A percentile compares a stretch with the other conserved stretches of the same genome.
These are phyloP conservation scores for Anisodus acutangulus DNA, from an alignment of 257 asterid genomes.

Conservation along the genomic window DNA sequence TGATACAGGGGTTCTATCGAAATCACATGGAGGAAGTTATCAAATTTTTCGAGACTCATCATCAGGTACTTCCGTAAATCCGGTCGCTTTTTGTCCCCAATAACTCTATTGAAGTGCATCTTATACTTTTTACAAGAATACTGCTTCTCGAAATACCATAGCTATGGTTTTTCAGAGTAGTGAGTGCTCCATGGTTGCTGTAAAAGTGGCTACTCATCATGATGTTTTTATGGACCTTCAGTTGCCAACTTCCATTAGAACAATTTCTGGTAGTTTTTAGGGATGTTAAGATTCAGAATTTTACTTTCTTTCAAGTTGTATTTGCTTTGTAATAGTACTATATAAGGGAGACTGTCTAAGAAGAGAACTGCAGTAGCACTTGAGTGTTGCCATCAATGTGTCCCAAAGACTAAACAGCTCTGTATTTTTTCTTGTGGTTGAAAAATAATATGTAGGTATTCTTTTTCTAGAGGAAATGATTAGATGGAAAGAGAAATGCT, in stretches of 20 bases:
- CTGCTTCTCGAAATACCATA: background rate
- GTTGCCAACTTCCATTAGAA: conserved; percentile 1
- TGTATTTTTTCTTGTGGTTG: background rate
- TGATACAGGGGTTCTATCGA: conserved; percentile 81
- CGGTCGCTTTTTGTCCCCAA: background rate
- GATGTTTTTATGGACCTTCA: conserved; percentile 1
- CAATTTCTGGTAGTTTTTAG: background rate
- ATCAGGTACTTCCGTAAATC: conserved; percentile 55
- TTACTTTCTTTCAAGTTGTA: background rate
- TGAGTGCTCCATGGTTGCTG: background rate
- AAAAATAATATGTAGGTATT: conserved; percentile 1
- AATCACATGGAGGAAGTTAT: conserved; percentile 99
- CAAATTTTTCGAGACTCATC: conserved; percentile 95
- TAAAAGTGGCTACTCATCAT: conserved; percentile 1
- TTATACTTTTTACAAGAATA: background rate
- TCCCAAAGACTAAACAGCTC: background rate
- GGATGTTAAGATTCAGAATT: conserved; percentile 19
- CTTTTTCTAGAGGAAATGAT: background rate
- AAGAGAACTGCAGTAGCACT: conserved; percentile 19
- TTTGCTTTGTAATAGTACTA: background rate
- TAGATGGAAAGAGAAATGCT: background rate
- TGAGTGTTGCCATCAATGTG: conserved; percentile 48
- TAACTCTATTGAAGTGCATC: conserved; percentile 1
- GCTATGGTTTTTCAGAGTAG: background rate
- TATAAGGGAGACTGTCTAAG: background rate